Evolutionary conservation across 345 rosid genomes (phyloP), one percentile per base, ranked within the genome.

Genomic region (Populus ilicifolia): DNA sequence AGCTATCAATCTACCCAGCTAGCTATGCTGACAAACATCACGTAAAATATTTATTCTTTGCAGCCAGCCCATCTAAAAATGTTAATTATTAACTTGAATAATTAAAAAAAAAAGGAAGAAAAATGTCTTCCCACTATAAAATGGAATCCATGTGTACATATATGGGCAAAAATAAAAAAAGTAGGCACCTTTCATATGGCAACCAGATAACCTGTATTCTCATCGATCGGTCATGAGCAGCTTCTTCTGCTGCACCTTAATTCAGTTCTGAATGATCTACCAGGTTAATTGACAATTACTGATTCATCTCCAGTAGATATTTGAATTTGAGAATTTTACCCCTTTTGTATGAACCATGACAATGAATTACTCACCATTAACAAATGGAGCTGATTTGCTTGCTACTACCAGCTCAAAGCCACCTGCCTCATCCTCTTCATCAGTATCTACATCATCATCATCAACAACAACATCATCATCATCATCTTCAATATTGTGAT

Each of bases 131-230:
- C 69, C 83, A 71, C 79, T 77, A 75, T 54, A 50, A 71, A 79
- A 77, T 80, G 80, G 81, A 81, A 25, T 75, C 79, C 86, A 79
- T 70, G 78, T 74, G 78, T 77, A 82, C 64, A 59, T 10, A 59
- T 29, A 61, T 76, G 73, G 74, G 69, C 46, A 20, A 39, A 41
- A 59, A 29, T 54, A 39, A 39, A 70, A 11, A 43, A 25, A 59
- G 69, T 16, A 21, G 52, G 35, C 13, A 59, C 64, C 64, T 1
- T 10, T 59, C 64, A 23, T 23, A 59, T 23, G 29, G 64, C 64
- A 59, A 23, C 27, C 16, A n/a, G 63, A 11, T 12, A 46, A 70
- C 39, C 29, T 25, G 62, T 23, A 48, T 52, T 21, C 69, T 61
- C 67, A 4, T 38, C 35, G 64, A 23, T 59, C 27, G 64, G 64